These are phyloP conservation scores for Penicillium bovifimosum DNA, from an alignment of 495 filamentous ascomycete genomes.

Conservation along the genomic window DNA sequence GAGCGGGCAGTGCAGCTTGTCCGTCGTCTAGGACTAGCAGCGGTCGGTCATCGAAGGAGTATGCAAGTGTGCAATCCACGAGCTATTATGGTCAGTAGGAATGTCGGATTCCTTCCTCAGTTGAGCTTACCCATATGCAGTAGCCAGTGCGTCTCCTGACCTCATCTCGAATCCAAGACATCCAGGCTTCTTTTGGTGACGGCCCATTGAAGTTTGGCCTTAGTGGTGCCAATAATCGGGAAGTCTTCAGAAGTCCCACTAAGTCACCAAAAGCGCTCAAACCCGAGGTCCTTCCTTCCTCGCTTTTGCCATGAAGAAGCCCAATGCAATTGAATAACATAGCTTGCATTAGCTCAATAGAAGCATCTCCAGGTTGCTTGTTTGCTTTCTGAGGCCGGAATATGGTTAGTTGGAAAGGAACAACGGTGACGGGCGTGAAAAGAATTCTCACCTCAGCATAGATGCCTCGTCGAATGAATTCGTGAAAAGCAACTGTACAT, in stretches of 20 bases:
- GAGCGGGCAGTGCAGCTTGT: slow-evolving; percentile 38
- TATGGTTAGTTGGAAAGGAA: not conserved
- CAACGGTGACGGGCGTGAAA: not conserved
- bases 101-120: not conserved
- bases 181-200: slow-evolving; percentile 19
- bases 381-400: slow-evolving; percentile 25
- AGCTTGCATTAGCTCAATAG: slow-evolving; percentile 36
- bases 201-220: not conserved
- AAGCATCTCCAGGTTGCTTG: slow-evolving; percentile 3
- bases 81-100: slow-evolving; percentile 25
- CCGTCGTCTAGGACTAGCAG: slow-evolving; percentile 39
- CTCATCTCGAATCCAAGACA: slow-evolving; percentile 33
- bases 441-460: slow-evolving; percentile 26
- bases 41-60: slow-evolving; percentile 36
- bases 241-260: slow-evolving; percentile 22
- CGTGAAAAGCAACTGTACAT: slow-evolving; percentile 34
- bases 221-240: slow-evolving; percentile 19
- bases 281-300: slow-evolving; percentile 23
- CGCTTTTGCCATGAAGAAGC: slow-evolving; percentile 32
- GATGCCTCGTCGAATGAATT: slow-evolving; percentile 41
- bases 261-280: slow-evolving; percentile 31
- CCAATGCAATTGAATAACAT: slow-evolving; percentile 40
- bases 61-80: slow-evolving; percentile 43
- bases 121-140: slow-evolving; percentile 38
- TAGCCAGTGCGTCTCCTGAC: slow-evolving; percentile 38